A percentile compares a stretch with the other conserved stretches of the same genome.
Evolutionary conservation across 345 rosid genomes (phyloP).

Genomic region (Lepidium didymum): DNA sequence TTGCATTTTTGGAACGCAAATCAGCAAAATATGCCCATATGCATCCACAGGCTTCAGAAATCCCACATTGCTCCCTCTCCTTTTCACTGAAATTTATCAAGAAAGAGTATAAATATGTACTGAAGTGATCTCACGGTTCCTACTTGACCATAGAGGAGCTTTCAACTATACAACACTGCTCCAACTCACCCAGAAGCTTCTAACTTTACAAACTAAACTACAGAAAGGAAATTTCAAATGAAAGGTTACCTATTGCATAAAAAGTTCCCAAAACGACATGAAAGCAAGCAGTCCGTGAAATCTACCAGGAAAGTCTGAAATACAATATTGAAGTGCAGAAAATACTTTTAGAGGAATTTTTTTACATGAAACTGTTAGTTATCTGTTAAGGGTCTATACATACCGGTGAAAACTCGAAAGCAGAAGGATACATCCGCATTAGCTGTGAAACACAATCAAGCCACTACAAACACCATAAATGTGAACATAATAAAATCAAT

Average conservation of each 20-base stretch:
- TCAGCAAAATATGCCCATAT: constrained; percentile 82
- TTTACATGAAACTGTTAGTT: background rate
- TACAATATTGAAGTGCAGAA: background rate
- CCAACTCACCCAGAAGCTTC: background rate
- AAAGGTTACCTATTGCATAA: constrained; percentile 73
- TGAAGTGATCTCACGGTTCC: background rate
- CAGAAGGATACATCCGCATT: constrained; percentile 89
- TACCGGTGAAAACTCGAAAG: constrained; percentile 96
- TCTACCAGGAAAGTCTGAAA: constrained; percentile 88
- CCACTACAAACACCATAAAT: constrained; percentile 64
- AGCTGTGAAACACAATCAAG: constrained; percentile 92
- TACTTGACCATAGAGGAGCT: background rate
- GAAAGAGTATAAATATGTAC: background rate
- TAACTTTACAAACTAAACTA: background rate
- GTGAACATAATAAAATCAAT: background rate
- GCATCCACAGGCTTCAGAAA: constrained; percentile 71
- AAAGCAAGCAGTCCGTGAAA: constrained; percentile 76
- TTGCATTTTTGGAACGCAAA: constrained; percentile 53
- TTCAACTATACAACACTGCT: background rate
- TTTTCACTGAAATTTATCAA: constrained; percentile 59
- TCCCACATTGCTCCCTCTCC: constrained; percentile 69
- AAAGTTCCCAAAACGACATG: constrained; percentile 95
- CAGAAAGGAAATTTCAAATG: background rate
- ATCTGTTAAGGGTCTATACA: constrained; percentile 23
- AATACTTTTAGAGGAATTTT: background rate